Conservation (phyloP, 768 basidiomycete genomes). For the Collybiopsis luxurians region DNA sequence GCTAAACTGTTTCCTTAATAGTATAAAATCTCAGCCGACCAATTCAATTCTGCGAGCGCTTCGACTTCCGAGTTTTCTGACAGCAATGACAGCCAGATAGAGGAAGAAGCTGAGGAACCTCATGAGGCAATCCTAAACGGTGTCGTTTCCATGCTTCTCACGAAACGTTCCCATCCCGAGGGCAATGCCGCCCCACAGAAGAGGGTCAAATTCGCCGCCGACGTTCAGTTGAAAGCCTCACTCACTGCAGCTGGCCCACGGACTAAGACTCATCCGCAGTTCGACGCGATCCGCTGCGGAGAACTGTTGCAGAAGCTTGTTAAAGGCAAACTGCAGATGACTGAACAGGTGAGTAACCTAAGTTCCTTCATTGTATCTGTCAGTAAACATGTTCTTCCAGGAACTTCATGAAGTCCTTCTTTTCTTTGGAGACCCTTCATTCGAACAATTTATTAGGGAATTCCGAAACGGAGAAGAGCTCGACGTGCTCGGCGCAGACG, state of each 20-base stretch:
- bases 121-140: too few relatives aligned
- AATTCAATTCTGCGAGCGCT: too few relatives aligned
- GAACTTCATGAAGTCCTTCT: background rate
- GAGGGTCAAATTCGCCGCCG: background rate
- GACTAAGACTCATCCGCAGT: background rate
- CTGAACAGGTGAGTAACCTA: background rate
- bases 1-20: too few relatives aligned
- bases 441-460: background rate
- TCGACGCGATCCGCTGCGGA: background rate
- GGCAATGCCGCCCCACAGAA: background rate
- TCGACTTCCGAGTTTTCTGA: too few relatives aligned
- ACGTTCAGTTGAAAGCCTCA: background rate
- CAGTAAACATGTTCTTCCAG: background rate
- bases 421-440: background rate
- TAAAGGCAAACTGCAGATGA: background rate
- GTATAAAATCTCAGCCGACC: too few relatives aligned
- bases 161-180: background rate
- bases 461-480: background rate
- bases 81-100: too few relatives aligned
- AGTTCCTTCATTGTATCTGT: background rate
- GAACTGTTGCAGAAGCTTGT: background rate
- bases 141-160: too few relatives aligned
- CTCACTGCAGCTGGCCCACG: background rate
- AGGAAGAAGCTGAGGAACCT: too few relatives aligned
- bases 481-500: background rate